Base-by-base conservation (phyloP, 1,284 basidiomycete genomes). In the Trametes pubescens region DNA sequence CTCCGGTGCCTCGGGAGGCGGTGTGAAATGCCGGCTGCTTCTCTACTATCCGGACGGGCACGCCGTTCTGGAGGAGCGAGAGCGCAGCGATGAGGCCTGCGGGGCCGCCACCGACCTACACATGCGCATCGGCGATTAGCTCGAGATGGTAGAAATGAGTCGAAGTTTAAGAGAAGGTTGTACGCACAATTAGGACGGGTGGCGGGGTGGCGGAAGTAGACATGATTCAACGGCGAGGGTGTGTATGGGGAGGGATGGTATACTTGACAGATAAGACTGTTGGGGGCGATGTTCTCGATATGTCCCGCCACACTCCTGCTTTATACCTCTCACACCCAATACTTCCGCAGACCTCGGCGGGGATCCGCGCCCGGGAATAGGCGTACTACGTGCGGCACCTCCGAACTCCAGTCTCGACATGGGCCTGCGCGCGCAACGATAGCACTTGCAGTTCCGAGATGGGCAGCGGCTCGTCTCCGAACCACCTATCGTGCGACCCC, bases 1-100 rank as follows among this genome's bases (percentile, higher is more conserved):
- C 37, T 0, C 71, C 77, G 22, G 60, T 49, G 4, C 73, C 75
- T 2, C 78, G 75, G 24, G 75, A 73, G 3, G 72, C 69, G n/a
- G 67, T 43, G 43, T 62, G 64, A 34, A 71, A 64, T 0, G 67
- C 63, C 2, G 40, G 55, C 13, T 69, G 72, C 56, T 77, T 80
- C 22, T 79, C 73, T 21, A 81, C 72, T 37, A 80, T 72, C 21
- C 79, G 78, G 10, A 80, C 74, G 2, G 75, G 64, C 0, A 75
- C 61, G 32, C 70, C 69, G 52, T 74, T 68, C 60, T 74, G 61
- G 10, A 54, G 61, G n/a, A 75, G 65, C 4, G 65, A 62, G 14
- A 76, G 67, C 14, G 74, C 74, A 2, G 64, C 57, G 4, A 70
- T 60, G 10, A 76, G 68, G 6, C 74, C 74, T 0, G 68, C 61